phyloP scores from a whole-genome alignment of 2,329 filamentous ascomycete species.

The Alternaria consortialis region DNA sequence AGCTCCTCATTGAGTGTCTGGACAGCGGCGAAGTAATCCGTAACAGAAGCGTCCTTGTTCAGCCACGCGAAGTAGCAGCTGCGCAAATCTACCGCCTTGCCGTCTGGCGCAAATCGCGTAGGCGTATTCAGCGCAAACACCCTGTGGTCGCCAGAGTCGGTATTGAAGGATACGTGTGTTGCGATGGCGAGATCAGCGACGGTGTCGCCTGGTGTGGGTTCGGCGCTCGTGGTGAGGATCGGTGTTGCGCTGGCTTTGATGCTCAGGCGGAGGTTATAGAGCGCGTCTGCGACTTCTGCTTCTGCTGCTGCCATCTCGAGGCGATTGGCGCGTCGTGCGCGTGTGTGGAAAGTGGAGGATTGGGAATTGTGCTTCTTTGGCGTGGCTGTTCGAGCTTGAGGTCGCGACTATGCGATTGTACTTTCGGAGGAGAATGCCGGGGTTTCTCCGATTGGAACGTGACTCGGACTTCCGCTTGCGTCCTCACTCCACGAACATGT shows the following conservation, averaged over 20 bases:
- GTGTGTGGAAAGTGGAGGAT: not conserved
- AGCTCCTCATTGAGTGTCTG: conserved; percentile 83
- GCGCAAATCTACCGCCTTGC: conserved; percentile 80
- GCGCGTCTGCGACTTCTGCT: conserved; percentile 67
- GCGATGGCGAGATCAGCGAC: conserved; percentile 68
- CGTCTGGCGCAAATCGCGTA: conserved; percentile 82
- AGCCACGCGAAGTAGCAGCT: conserved; percentile 97
- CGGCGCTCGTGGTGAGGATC: conserved; percentile 75
- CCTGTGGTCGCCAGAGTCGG: conserved; percentile 64
- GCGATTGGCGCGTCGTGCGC: conserved; percentile 23
- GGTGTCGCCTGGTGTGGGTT: conserved; percentile 68
- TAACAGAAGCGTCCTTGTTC: conserved; percentile 88
- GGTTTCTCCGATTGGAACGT: conserved; percentile 21
- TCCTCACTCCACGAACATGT: not conserved
- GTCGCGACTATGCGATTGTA: conserved; percentile 22
- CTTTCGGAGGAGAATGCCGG: conserved; percentile 19
- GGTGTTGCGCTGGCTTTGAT: conserved; percentile 76
- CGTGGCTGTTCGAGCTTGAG: conserved; percentile 6
- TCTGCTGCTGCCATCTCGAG: conserved; percentile 36
- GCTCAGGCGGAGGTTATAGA: conserved; percentile 82
- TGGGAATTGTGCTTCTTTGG: not conserved
- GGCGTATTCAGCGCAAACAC: conserved; percentile 74
- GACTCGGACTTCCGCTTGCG: conserved; percentile 9
- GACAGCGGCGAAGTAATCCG: conserved; percentile 88
- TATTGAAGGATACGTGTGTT: conserved; percentile 70